phyloP scores from a whole-genome alignment of 164 flowering plant genomes.

The Piper betle region DNA sequence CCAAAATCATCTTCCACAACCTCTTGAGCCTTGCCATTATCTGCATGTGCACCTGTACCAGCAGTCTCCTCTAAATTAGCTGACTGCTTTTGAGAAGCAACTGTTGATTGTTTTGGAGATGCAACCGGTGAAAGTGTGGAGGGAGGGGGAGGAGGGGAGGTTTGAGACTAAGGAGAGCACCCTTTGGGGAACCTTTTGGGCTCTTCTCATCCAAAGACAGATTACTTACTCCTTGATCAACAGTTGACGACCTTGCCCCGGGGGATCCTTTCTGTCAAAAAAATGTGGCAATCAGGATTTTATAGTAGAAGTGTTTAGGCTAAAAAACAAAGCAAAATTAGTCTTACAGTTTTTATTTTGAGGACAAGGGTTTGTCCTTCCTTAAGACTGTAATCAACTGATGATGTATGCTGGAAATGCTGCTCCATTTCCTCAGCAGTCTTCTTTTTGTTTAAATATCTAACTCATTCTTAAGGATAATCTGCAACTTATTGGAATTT shows the following conservation, averaged over 20 bases:
- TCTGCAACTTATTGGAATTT: too few relatives aligned
- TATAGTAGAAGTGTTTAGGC: neutral
- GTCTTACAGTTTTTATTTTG: conserved; percentile 64
- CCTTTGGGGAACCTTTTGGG: conserved; percentile 16
- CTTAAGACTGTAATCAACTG: conserved; percentile 87
- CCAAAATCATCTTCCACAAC: conserved; percentile 81
- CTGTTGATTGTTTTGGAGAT: conserved; percentile 22
- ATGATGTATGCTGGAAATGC: conserved; percentile 53
- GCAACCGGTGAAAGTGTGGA: conserved; percentile 45
- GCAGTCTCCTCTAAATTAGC: conserved; percentile 10
- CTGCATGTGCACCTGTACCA: conserved; percentile 9
- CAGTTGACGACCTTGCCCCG: conserved; percentile 31
- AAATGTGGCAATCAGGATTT: neutral
- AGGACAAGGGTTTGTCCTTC: conserved; percentile 87
- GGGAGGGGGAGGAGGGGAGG: conserved; percentile 85
- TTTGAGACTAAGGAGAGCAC: conserved; percentile 23
- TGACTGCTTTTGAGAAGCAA: neutral
- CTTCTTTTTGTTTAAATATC: conserved; percentile 90
- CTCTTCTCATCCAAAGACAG: conserved; percentile 53
- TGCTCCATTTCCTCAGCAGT: conserved; percentile 99
- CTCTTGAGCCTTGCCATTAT: conserved; percentile 25
- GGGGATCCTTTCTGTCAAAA: conserved; percentile 32
- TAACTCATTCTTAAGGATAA: conserved; percentile 9
- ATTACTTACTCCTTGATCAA: conserved; percentile 48
- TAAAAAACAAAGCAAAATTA: neutral